Conservation (phyloP, 495 filamentous ascomycete species). For the Aspergillus bertholletiae region DNA sequence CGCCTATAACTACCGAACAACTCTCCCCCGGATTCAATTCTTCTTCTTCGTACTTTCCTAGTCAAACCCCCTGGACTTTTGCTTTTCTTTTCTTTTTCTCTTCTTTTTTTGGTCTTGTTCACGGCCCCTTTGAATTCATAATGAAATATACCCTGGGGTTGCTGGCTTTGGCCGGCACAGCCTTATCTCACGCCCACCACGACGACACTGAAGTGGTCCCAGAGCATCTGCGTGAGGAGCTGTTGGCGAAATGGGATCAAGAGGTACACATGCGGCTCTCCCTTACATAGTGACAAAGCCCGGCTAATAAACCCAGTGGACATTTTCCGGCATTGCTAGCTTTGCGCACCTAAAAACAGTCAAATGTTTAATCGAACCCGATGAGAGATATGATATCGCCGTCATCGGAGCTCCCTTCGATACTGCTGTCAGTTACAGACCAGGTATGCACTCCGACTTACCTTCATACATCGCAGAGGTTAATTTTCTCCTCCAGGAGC, state of each 20-base stretch:
- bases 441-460: constrained; percentile 44
- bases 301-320: constrained; percentile 49
- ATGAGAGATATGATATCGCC: constrained; percentile 69
- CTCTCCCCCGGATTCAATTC: constrained; percentile 3
- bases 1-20: background rate
- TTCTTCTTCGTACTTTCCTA: background rate
- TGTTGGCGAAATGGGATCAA: constrained; percentile 51
- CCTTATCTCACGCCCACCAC: constrained; percentile 36
- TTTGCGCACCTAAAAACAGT: constrained; percentile 76
- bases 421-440: constrained; percentile 75
- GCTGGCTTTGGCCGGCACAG: constrained; percentile 34
- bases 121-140: background rate
- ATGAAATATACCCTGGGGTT: constrained; percentile 27
- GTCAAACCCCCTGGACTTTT: too few species aligned
- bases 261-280: constrained; percentile 31
- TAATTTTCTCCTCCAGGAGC: constrained; percentile 52
- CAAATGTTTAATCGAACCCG: constrained; percentile 68
- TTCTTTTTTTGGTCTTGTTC: background rate
- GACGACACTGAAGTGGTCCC: constrained; percentile 37
- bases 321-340: constrained; percentile 72
- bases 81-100: background rate
- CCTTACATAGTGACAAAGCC: constrained; percentile 1
- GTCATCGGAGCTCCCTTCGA: constrained; percentile 84
- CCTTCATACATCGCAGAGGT: constrained; percentile 13
- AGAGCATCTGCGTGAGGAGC: constrained; percentile 39